Conservation (phyloP, 2,329 filamentous ascomycete species). For the Colletotrichum paranaense region DNA sequence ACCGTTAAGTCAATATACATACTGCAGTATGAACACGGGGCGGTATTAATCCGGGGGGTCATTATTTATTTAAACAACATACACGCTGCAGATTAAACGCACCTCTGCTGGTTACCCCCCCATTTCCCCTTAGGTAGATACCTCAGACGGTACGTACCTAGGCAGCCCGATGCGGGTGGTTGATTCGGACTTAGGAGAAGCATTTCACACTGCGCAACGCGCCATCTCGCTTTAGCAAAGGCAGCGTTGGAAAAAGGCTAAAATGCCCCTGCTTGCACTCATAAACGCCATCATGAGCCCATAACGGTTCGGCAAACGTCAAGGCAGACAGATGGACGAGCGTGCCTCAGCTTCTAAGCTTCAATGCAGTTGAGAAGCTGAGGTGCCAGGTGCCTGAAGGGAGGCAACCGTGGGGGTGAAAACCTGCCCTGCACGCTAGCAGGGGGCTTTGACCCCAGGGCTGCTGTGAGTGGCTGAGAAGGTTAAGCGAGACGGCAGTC, state of each 20-base stretch:
- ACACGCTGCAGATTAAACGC: too few species aligned
- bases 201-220: background rate
- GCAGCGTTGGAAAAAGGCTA: background rate
- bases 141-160: too few species aligned
- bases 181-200: background rate
- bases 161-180: background rate
- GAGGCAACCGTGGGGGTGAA: background rate
- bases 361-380: too few species aligned
- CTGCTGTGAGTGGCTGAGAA: background rate
- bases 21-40: too few species aligned
- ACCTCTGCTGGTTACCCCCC: too few species aligned
- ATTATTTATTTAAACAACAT: too few species aligned
- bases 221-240: background rate
- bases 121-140: too few species aligned
- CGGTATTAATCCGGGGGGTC: too few species aligned
- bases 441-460: background rate
- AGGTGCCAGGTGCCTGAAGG: background rate
- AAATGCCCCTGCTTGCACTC: background rate
- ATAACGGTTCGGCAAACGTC: background rate
- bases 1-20: too few species aligned
- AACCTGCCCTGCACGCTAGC: background rate
- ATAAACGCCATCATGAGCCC: background rate
- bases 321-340: conserved; percentile 3
- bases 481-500: background rate
- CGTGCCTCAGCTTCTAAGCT: too few species aligned